A percentile compares a stretch with the other conserved stretches of the same genome.
Conservation (phyloP, 768 basidiomycete species). For the Amanita muscaria region DNA sequence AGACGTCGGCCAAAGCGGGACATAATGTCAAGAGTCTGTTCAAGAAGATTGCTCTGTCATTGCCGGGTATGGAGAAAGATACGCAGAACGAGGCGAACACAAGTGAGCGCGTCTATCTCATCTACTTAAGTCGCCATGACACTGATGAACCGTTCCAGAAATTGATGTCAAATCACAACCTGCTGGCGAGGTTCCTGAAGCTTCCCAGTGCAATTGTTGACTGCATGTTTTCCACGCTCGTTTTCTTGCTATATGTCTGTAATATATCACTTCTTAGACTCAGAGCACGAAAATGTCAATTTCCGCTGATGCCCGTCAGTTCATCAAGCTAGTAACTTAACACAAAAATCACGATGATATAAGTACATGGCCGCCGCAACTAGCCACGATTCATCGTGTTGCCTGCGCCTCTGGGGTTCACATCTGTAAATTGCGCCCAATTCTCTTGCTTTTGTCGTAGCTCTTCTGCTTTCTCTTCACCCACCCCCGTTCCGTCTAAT, state of each 20-base stretch:
- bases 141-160: conserved; percentile 37
- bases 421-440: conserved; percentile 86
- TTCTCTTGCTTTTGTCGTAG: conserved; percentile 81
- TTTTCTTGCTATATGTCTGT: conserved; percentile 6
- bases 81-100: conserved; percentile 48
- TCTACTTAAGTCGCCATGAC: not conserved
- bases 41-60: conserved; percentile 97
- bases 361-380: conserved; percentile 13
- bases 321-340: too few relatives aligned
- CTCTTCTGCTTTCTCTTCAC: conserved; percentile 62
- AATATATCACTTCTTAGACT: conserved; percentile 12
- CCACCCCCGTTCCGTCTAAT: conserved; percentile 67
- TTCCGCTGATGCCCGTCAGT: too few relatives aligned
- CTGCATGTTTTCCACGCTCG: conserved; percentile 11
- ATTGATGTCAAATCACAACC: conserved; percentile 82
- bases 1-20: conserved; percentile 97
- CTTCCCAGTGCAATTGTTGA: conserved; percentile 80
- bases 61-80: conserved; percentile 93
- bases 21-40: conserved; percentile 99
- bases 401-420: conserved; percentile 83
- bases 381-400: conserved; percentile 95
- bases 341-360: too few relatives aligned
- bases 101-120: conserved; percentile 28
- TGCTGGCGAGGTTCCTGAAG: conserved; percentile 68
- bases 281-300: not conserved